Base-by-base conservation (phyloP, 441 rosid genomes). In the Biscutella laevigata region DNA sequence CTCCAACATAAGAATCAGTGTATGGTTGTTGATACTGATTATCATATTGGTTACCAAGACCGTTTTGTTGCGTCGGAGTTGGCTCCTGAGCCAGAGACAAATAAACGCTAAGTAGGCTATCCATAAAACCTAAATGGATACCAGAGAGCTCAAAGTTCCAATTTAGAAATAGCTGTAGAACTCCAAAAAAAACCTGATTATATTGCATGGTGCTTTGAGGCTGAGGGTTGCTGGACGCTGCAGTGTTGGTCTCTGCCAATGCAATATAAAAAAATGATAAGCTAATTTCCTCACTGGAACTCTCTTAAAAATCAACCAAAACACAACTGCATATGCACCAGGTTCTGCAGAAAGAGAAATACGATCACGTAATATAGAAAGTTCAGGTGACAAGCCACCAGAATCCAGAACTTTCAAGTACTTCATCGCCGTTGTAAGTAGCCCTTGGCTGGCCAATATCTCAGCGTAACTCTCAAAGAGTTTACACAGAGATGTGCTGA, bases 401-500 rank as follows among this genome's bases (percentile, higher is more conserved):
- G 94, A 72, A 11, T 88, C 94, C 67, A 89, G 54, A 61, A 89
- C 88, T 66, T 84, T 89, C 74, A 89, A 72, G 69, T 80, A 86
- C 69, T 84, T 86, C 91, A 74, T 61, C 16, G 79, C 79, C 42
- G 74, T 71, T 7, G 61, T 69, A 62, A 90, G 71, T 64, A 87
- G 95, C 57, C 98, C 99, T 62, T 94, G 98, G 66, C 99, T 85
- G 24, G 99, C 95, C 73, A 94, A 75, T 68, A 94, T 90, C 73
- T 94, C 98, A 24, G 96, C 89, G 74, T 94, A 94, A 56, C 83
- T 90, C 84, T 90, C 99, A 72, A 94, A 95, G 53, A 94, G 94
- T 74, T 82, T 90, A 81, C 94, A 90, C n/a, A 94, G 75, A 35
- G 98, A 79, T 71, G 91, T 80, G 62, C 97, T 90, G 62, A 82